Conservation (phyloP, 108 stramenopile genomes). For the Conticribra guillardii region DNA sequence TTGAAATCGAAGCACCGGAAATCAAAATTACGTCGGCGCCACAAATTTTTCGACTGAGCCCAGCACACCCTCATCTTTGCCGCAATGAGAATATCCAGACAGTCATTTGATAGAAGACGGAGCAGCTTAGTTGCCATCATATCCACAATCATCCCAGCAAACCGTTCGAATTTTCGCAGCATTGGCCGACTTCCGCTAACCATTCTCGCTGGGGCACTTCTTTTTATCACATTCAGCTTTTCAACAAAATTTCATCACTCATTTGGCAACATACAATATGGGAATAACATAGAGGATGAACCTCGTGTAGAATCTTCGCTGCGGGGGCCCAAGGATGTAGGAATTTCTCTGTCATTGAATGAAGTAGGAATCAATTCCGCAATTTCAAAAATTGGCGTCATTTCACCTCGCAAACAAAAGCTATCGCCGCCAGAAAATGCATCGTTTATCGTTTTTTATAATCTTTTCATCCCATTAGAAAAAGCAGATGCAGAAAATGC, state of each 20-base stretch:
- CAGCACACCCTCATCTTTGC: too few species aligned
- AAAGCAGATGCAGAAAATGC: constrained; percentile 22
- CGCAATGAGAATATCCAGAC: constrained; percentile 33
- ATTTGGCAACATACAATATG: background rate
- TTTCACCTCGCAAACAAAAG: constrained; percentile 10
- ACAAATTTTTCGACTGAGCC: too few species aligned
- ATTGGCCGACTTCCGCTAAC: background rate
- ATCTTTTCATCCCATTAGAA: constrained; percentile 44
- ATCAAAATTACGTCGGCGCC: too few species aligned
- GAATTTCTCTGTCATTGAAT: background rate
- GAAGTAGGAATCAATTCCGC: background rate
- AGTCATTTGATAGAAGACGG: constrained; percentile 17
- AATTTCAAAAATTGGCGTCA: background rate
- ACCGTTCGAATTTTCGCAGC: background rate
- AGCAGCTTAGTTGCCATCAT: constrained; percentile 1
- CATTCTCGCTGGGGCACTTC: background rate
- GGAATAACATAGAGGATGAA: background rate
- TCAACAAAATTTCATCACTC: background rate
- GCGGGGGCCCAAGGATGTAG: background rate
- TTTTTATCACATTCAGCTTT: background rate
- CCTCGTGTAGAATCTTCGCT: background rate
- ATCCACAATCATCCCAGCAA: background rate
- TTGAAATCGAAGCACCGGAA: too few species aligned
- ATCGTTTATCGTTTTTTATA: constrained; percentile 40
- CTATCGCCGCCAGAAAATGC: constrained; percentile 14